These are phyloP conservation scores for Salix exigua DNA, from an alignment of 345 rosid species.

Conservation along the genomic window DNA sequence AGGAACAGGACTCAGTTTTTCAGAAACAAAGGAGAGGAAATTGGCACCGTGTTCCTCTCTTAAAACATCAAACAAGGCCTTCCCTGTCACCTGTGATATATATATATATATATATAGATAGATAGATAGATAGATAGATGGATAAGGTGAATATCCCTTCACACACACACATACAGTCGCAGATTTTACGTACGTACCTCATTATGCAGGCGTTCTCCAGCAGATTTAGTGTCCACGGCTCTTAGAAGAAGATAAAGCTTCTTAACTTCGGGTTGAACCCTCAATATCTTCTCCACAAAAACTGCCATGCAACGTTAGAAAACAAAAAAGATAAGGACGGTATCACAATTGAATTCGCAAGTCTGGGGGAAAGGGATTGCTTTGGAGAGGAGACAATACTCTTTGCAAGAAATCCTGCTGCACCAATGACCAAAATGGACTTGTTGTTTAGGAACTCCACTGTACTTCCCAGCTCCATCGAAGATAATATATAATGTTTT, in stretches of 20 bases:
- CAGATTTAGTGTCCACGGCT: constrained; percentile 25
- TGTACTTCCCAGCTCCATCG: constrained; percentile 4
- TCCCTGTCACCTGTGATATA: no score
- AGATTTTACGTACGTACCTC: no score
- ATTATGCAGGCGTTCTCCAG: no score
- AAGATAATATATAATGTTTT: neutral
- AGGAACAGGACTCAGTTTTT: constrained; percentile 19
- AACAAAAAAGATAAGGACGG: neutral
- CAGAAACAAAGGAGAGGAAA: constrained; percentile 13
- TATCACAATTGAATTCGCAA: no score
- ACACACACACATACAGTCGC: no score
- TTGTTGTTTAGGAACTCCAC: neutral
- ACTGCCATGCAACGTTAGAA: constrained; percentile 16
- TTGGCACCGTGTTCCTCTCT: no score
- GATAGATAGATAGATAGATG: no score
- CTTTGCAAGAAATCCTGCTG: constrained; percentile 13
- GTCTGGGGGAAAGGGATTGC: no score
- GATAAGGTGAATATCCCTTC: no score
- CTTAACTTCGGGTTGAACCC: constrained; percentile 35
- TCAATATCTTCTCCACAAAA: constrained; percentile 33
- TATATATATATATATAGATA: no score
- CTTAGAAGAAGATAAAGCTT: constrained; percentile 38
- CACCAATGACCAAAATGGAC: constrained; percentile 10
- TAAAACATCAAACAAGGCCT: no score
- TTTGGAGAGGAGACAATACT: neutral